These are phyloP conservation scores for Saksenaea vasiformis DNA, from an alignment of 371 early-diverging fungal genomes.

Conservation along the genomic window DNA sequence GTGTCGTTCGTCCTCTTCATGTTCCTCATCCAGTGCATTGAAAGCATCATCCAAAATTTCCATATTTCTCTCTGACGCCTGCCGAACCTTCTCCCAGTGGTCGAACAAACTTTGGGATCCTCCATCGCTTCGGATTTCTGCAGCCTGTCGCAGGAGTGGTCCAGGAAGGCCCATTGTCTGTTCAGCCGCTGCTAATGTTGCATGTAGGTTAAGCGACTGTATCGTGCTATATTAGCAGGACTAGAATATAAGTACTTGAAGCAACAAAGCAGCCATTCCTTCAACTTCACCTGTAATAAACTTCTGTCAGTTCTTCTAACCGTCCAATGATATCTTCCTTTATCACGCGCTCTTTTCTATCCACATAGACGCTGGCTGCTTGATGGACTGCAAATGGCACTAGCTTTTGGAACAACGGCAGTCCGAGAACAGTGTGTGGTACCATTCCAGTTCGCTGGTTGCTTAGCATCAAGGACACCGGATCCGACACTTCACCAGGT, in stretches of 20 bases:
- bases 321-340: slow-evolving; percentile 45
- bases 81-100: slow-evolving; percentile 61
- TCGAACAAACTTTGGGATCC: slow-evolving; percentile 64
- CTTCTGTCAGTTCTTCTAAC: slow-evolving; percentile 31
- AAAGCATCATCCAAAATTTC: slow-evolving; percentile 68
- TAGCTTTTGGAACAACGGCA: slow-evolving; percentile 81
- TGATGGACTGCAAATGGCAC: slow-evolving; percentile 92
- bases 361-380: slow-evolving; percentile 82
- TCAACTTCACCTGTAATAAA: slow-evolving; percentile 36
- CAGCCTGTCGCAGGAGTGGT: slow-evolving; percentile 63
- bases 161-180: slow-evolving; percentile 73
- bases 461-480: slow-evolving; percentile 50
- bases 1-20: slow-evolving; percentile 64
- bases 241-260: too few relatives aligned
- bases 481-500: slow-evolving; percentile 39
- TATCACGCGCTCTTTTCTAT: slow-evolving; percentile 73
- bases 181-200: slow-evolving; percentile 68
- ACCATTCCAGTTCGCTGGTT: slow-evolving; percentile 18
- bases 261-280: not conserved
- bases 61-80: slow-evolving; percentile 49
- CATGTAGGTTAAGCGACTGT: slow-evolving; percentile 71
- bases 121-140: slow-evolving; percentile 74
- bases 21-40: slow-evolving; percentile 73
- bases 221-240: slow-evolving; percentile 52
- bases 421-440: slow-evolving; percentile 58